Evolutionary conservation across 495 filamentous ascomycete species (phyloP).

Genomic region (Margaritispora aquatica): DNA sequence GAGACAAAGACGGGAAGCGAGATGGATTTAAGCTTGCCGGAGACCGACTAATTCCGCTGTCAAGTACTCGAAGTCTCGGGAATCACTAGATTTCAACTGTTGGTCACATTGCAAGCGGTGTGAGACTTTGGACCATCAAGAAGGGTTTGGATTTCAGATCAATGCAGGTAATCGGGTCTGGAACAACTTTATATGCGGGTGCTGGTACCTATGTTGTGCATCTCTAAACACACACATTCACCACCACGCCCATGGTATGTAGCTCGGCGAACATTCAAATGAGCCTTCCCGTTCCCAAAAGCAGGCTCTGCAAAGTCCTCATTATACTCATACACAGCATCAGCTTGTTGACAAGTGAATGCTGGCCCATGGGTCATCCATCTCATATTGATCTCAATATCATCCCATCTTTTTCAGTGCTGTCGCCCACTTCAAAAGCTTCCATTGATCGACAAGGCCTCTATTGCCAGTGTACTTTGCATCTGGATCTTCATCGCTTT

Average conservation of each 20-base stretch:
- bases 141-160: not conserved
- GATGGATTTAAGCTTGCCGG: not conserved
- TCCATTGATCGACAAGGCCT: slow-evolving; percentile 2
- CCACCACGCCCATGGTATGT: not conserved
- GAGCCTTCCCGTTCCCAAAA: not conserved
- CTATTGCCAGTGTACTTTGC: not conserved
- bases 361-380: not conserved
- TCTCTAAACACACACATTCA: too few relatives aligned
- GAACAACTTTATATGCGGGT: too few relatives aligned
- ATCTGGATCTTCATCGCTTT: not conserved
- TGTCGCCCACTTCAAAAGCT: slow-evolving; percentile 4
- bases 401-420: not conserved
- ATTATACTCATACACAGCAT: not conserved
- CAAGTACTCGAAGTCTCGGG: too few relatives aligned
- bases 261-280: not conserved
- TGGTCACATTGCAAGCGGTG: not conserved
- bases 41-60: not conserved
- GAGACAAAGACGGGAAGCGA: not conserved
- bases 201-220: too few relatives aligned
- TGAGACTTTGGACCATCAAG: not conserved
- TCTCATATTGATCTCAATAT: not conserved
- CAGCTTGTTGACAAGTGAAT: not conserved
- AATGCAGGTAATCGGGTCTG: too few relatives aligned
- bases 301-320: not conserved
- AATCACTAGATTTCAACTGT: not conserved